These are phyloP conservation scores for Iberis amara DNA, from an alignment of 441 rosid species.

Conservation along the genomic window DNA sequence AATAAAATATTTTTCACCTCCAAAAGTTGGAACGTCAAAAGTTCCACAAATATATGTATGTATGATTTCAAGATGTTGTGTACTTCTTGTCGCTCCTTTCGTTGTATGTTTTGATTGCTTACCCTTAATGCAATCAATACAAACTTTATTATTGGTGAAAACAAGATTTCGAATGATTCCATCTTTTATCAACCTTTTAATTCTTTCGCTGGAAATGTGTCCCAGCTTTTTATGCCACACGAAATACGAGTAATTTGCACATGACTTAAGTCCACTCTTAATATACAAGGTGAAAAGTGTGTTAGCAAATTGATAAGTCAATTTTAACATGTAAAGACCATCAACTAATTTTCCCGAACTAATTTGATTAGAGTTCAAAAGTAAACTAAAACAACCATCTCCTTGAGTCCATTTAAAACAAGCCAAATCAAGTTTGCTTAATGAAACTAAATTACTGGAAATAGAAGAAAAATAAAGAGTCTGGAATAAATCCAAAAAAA, in stretches of 20 bases:
- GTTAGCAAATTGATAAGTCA: background rate
- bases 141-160: background rate
- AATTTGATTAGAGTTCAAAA: background rate
- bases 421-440: constrained; percentile 13
- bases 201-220: background rate
- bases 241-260: too few species aligned
- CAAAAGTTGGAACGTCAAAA: background rate
- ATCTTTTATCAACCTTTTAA: background rate
- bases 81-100: constrained; percentile 9
- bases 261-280: too few species aligned
- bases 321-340: background rate
- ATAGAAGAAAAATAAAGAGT: constrained; percentile 5
- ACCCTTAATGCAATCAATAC: background rate
- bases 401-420: background rate
- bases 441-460: constrained; percentile 3
- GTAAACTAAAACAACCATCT: constrained; percentile 3
- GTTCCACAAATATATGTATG: background rate
- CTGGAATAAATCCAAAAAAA: background rate
- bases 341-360: background rate
- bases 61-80: background rate
- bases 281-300: background rate
- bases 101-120: background rate
- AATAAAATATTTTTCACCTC: background rate
- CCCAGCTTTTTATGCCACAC: background rate
- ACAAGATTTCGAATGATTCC: too few species aligned